Conservation (phyloP, 148 eudicot genomes). For the Amaranthus hypochondriacus region DNA sequence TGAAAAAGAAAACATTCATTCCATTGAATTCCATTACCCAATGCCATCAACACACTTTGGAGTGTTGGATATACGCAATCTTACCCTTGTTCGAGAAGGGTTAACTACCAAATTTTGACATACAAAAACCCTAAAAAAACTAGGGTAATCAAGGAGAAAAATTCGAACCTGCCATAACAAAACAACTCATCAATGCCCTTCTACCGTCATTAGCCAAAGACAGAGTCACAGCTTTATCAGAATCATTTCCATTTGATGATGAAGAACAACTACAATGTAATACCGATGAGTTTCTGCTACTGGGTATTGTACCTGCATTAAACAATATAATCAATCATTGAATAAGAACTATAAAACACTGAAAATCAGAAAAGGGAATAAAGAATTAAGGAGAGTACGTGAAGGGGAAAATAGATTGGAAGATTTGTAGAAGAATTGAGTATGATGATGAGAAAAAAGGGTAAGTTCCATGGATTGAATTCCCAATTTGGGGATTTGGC, state of each 20-base stretch:
- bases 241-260: slow-evolving; percentile 19
- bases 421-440: slow-evolving; percentile 12
- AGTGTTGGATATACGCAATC: too few relatives aligned
- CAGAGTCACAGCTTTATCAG: background rate
- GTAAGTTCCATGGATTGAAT: slow-evolving; percentile 26
- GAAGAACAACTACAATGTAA: slow-evolving; percentile 24
- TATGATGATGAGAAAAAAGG: slow-evolving; percentile 16
- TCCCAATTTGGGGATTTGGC: background rate
- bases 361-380: background rate
- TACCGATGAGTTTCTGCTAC: slow-evolving; percentile 13
- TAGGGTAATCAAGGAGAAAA: background rate
- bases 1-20: background rate
- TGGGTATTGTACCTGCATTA: slow-evolving; percentile 22
- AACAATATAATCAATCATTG: background rate
- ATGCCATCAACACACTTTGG: too few relatives aligned
- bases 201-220: slow-evolving; percentile 24
- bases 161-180: slow-evolving; percentile 21
- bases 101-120: background rate
- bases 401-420: background rate
- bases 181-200: slow-evolving; percentile 29
- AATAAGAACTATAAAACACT: background rate
- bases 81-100: too few relatives aligned
- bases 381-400: slow-evolving; percentile 1
- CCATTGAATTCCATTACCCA: background rate
- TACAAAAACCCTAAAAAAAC: background rate